phyloP scores from a whole-genome alignment of 108 stramenopile genomes.

The Mediolabrus comicus region DNA sequence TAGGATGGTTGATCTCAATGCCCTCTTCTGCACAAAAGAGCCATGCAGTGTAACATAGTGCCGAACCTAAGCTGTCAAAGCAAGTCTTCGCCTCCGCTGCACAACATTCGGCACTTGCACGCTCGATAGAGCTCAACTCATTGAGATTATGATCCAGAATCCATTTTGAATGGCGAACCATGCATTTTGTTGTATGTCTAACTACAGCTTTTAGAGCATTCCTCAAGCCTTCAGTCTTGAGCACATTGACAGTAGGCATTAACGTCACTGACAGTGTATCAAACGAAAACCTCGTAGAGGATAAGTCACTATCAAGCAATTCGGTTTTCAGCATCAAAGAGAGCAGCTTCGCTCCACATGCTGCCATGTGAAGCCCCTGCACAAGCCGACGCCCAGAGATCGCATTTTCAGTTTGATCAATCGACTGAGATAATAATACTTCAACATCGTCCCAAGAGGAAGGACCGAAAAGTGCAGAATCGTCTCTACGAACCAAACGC shows the following conservation, averaged over 20 bases:
- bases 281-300: conserved; percentile 4
- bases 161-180: conserved; percentile 31
- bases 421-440: conserved; percentile 26
- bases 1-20: conserved; percentile 5
- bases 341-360: conserved; percentile 41
- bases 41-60: conserved; percentile 32
- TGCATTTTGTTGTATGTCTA: conserved; percentile 22
- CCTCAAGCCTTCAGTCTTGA: conserved; percentile 23
- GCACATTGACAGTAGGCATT: conserved; percentile 32
- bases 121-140: conserved; percentile 1
- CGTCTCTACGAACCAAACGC: conserved; percentile 31
- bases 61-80: conserved; percentile 31
- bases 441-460: conserved; percentile 41
- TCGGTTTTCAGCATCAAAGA: conserved; percentile 29
- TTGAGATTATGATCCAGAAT: conserved; percentile 22
- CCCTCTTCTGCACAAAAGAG: conserved; percentile 35
- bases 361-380: conserved; percentile 38
- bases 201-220: conserved; percentile 34
- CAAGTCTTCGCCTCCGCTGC: conserved; percentile 28
- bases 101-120: conserved; percentile 29
- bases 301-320: conserved; percentile 13
- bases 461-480: conserved; percentile 34
- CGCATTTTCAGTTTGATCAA: conserved; percentile 36
- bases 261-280: conserved; percentile 14
- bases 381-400: conserved; percentile 25